Evolutionary conservation across 129 eudicot species (phyloP), one percentile per base, ranked within the genome.

Genomic region (Flaveria ramosissima): DNA sequence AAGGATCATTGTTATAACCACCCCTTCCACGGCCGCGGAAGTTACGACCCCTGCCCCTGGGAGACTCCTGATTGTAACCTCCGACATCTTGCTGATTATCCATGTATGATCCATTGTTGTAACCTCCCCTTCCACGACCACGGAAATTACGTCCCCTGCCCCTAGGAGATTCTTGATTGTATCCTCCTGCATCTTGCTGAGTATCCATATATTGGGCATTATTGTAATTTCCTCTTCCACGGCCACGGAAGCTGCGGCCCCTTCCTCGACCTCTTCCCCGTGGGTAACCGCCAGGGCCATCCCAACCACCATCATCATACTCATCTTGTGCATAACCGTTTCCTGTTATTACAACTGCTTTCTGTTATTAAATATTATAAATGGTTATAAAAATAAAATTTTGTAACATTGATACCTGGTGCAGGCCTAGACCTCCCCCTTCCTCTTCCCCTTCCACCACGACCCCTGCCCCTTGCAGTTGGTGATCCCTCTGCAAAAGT

Each of bases 81-180:
- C 90, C 94, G 15, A 75, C 85, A 63, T 88, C 92, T 67, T 84
- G 85, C 81, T 85, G 97, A 55, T 30, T 47, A 68, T 91, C 96
- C 68, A 81, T 42, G 76, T 79, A 90, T 71, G 99, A 88, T 16
- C 88, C 92, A 74, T 83, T 77, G 70, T 86, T 68, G 56, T 84
- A 90, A 21, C 90, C 90, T 43, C 96, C 97, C 82, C 99, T 86
- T 60, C 97, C 99, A 88, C 96, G 99, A 21, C 96, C 95, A 77
- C 92, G 92, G 79, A 83, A 88, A 63, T 52, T 74, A 75, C 96
- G 96, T 15, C 89, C 97, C 84, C 97, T 86, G 45, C 96, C 90
- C 65, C 73, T 70, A 9, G 92, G 94, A 70, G 87, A 84, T 43
- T 90, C 99, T 79, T 87, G 89, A 76, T 80, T 82, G 85, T 89